These are phyloP conservation scores for Neurospora sp. DNA, from an alignment of 495 filamentous ascomycete genomes.

Conservation along the genomic window DNA sequence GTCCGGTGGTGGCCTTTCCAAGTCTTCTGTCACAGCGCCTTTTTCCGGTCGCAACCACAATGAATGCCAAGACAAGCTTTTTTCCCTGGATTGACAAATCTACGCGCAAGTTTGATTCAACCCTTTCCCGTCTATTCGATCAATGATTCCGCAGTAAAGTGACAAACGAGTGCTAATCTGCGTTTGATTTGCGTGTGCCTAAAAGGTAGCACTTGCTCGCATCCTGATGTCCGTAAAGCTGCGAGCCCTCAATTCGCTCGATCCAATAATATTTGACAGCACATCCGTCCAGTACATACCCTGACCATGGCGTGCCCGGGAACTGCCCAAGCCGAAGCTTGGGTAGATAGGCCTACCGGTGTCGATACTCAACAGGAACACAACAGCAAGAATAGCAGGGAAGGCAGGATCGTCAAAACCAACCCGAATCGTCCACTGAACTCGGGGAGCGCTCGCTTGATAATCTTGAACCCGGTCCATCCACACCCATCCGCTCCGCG, in stretches of 20 bases:
- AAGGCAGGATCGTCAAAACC: neutral
- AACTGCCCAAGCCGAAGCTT: slow-evolving; percentile 2
- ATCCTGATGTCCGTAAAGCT: neutral
- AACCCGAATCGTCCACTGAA: neutral
- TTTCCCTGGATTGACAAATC: neutral
- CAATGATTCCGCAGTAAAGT: neutral
- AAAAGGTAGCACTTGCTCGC: neutral
- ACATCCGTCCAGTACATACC: neutral
- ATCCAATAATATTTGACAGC: neutral
- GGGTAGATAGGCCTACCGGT: neutral
- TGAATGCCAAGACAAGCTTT: neutral
- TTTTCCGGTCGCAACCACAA: neutral
- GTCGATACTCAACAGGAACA: neutral
- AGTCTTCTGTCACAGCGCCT: neutral
- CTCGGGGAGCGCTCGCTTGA: neutral
- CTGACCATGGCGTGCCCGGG: slow-evolving; percentile 3
- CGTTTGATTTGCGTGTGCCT: neutral
- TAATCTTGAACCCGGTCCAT: neutral
- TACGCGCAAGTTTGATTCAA: neutral
- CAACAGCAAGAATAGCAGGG: neutral
- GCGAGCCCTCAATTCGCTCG: neutral
- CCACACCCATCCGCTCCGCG: neutral
- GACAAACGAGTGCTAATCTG: neutral
- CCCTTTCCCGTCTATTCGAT: neutral
- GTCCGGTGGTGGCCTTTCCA: neutral